These are phyloP conservation scores for Neocallimastix lanati DNA, from an alignment of 192 early-diverging fungal genomes.

Conservation along the genomic window DNA sequence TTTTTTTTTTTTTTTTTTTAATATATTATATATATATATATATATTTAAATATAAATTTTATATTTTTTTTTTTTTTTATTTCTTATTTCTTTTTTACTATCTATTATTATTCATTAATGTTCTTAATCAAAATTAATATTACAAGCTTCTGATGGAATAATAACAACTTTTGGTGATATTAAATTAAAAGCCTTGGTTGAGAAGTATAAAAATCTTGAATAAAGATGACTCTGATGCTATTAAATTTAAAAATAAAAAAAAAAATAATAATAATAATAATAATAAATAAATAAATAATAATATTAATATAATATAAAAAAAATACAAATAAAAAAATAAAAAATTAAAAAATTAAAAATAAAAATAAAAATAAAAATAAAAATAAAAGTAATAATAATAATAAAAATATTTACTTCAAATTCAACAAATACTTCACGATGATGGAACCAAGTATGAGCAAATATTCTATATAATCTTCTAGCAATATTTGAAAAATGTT, in stretches of 20 bases:
- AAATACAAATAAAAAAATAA: neutral
- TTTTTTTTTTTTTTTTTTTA: no score
- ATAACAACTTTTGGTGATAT: neutral
- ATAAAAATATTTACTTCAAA: constrained; percentile 39
- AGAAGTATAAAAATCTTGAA: constrained; percentile 49
- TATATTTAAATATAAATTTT: no score
- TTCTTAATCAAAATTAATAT: neutral
- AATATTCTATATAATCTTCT: constrained; percentile 92
- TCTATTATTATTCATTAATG: no score
- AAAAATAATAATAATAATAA: neutral
- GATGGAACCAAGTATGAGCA: constrained; percentile 87
- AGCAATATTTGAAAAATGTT: constrained; percentile 73
- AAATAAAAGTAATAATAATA: no score
- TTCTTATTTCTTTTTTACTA: no score
- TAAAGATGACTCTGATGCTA: constrained; percentile 54
- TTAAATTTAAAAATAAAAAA: neutral
- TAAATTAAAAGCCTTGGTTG: constrained; percentile 25
- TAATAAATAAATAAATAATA: neutral
- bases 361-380: neutral
- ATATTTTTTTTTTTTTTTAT: no score
- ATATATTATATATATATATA: no score
- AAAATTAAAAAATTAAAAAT: neutral
- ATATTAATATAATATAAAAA: no score
- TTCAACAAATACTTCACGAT: constrained; percentile 67
- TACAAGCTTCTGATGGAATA: neutral